Evolutionary conservation across 805 yeast species (phyloP).

Genomic region (Kurtzmaniella fragi): DNA sequence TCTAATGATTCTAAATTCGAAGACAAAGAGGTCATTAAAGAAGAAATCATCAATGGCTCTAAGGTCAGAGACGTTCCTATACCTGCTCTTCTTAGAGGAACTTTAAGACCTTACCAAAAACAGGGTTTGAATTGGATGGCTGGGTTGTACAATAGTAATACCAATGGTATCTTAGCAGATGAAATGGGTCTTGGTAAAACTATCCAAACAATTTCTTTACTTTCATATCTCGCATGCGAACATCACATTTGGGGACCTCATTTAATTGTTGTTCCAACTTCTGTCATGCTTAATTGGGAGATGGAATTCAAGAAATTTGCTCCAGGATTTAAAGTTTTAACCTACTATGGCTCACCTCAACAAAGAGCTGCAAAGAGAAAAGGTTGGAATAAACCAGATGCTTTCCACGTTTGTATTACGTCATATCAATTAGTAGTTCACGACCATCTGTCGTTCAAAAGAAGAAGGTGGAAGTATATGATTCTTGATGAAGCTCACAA

Average conservation of each 20-base stretch:
- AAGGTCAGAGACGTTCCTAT: conserved; percentile 61
- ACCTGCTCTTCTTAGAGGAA: conserved; percentile 76
- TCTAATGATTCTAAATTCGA: conserved; percentile 5
- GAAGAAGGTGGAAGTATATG: conserved; percentile 95
- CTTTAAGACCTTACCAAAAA: conserved; percentile 84
- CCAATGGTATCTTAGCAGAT: conserved; percentile 96
- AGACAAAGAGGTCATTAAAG: conserved; percentile 10
- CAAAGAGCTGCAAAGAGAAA: conserved; percentile 93
- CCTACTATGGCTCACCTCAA: conserved; percentile 95
- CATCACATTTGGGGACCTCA: conserved; percentile 98
- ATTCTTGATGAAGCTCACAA: conserved; percentile 97
- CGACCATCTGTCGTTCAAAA: conserved; percentile 88
- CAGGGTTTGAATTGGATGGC: conserved; percentile 98
- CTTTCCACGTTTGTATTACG: conserved; percentile 95
- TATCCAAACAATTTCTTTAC: conserved; percentile 85
- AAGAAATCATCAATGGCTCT: conserved; percentile 36
- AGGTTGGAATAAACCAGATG: conserved; percentile 96
- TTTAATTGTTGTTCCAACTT: conserved; percentile 92
- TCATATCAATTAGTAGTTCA: conserved; percentile 97
- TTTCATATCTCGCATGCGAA: conserved; percentile 87
- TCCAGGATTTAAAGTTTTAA: conserved; percentile 93
- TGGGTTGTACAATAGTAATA: conserved; percentile 82
- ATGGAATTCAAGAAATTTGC: conserved; percentile 98
- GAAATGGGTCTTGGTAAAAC: conserved; percentile 99
- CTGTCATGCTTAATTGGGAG: conserved; percentile 97